These are phyloP conservation scores for Sinapis alba DNA, from an alignment of 441 rosid species.

Conservation along the genomic window DNA sequence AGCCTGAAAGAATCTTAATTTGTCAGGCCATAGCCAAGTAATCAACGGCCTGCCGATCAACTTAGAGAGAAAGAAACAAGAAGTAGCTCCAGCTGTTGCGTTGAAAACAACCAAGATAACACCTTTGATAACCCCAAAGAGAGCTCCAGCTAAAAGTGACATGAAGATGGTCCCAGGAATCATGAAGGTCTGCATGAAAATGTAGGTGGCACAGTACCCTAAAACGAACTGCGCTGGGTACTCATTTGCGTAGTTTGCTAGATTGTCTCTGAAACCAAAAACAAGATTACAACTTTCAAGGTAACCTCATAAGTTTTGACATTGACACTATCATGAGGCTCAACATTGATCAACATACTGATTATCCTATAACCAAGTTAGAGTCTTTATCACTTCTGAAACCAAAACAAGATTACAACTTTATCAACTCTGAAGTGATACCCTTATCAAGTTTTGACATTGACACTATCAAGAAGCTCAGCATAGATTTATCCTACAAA, in stretches of 20 bases:
- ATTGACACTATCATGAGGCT: background rate
- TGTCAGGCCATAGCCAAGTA: constrained; percentile 96
- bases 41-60: constrained; percentile 91
- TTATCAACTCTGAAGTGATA: background rate
- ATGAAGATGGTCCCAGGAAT: constrained; percentile 99
- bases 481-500: background rate
- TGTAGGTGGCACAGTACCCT: constrained; percentile 94
- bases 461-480: background rate
- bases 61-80: constrained; percentile 90
- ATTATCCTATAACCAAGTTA: background rate
- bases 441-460: background rate
- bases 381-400: background rate
- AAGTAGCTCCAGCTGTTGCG: constrained; percentile 93
- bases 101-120: constrained; percentile 87
- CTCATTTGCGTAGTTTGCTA: constrained; percentile 76
- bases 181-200: constrained; percentile 99
- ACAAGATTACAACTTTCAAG: background rate
- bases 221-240: constrained; percentile 81
- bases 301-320: background rate
- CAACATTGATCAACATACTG: background rate
- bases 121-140: constrained; percentile 89
- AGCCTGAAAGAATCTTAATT: constrained; percentile 83
- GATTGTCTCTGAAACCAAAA: constrained; percentile 62
- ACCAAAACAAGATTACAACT: constrained; percentile 14
- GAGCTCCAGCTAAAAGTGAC: constrained; percentile 98